Evolutionary conservation across 225 moss, liverwort and hornwort species (phyloP).

Genomic region (Rhytidiadelphus loreus): DNA sequence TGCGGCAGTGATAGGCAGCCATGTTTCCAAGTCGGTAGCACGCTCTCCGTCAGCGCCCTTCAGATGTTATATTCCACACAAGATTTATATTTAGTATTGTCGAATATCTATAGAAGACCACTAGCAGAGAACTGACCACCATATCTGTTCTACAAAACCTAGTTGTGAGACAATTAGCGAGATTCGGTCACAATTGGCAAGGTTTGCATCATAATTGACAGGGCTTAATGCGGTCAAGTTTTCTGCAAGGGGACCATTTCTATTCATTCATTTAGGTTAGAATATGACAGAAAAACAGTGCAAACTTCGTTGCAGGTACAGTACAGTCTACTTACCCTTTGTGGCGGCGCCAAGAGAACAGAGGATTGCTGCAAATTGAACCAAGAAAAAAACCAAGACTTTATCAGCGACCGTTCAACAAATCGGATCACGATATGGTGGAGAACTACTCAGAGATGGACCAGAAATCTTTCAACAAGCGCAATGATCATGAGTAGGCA

Average conservation of each 20-base stretch:
- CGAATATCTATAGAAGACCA: not conserved
- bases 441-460: not conserved
- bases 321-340: conserved; percentile 8
- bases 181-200: not conserved
- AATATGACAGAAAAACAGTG: not conserved
- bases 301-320: not conserved
- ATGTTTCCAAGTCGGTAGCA: conserved; percentile 13
- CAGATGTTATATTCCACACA: not conserved
- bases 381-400: not conserved
- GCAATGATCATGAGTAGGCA: not conserved
- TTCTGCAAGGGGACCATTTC: not conserved
- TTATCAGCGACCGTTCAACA: not conserved
- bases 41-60: conserved; percentile 1
- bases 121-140: not conserved
- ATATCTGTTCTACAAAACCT: not conserved
- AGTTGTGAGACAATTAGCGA: not conserved
- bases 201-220: not conserved
- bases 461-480: not conserved
- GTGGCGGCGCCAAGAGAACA: conserved; percentile 31
- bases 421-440: not conserved
- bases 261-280: not conserved
- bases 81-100: not conserved
- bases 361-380: conserved; percentile 33
- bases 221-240: not conserved
- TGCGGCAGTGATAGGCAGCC: conserved; percentile 25